Conservation (phyloP, 306 rosid species). For the Trifolium fragiferum region DNA sequence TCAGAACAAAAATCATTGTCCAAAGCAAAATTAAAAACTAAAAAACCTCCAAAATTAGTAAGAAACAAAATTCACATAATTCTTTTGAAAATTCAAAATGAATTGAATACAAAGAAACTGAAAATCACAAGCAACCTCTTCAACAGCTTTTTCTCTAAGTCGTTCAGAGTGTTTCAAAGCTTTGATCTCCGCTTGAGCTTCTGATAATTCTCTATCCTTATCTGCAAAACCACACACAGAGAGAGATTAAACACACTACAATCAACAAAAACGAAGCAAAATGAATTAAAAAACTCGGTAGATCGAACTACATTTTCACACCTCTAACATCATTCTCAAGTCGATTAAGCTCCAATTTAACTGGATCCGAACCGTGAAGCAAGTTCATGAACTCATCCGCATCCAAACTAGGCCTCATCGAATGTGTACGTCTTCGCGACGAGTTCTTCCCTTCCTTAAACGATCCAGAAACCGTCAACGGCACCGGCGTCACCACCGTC, state of each 20-base stretch:
- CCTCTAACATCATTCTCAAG: constrained; percentile 99
- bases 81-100: constrained; percentile 4
- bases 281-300: constrained; percentile 49
- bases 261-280: constrained; percentile 45
- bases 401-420: constrained; percentile 85
- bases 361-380: constrained; percentile 99
- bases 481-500: constrained; percentile 45
- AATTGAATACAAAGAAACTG: background rate
- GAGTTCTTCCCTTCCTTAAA: constrained; percentile 90
- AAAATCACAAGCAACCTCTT: constrained; percentile 68
- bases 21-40: constrained; percentile 1
- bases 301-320: constrained; percentile 87
- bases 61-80: constrained; percentile 11
- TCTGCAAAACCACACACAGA: constrained; percentile 56
- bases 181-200: constrained; percentile 97
- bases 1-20: constrained; percentile 32
- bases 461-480: constrained; percentile 80
- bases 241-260: constrained; percentile 1
- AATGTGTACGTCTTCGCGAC: constrained; percentile 69
- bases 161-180: constrained; percentile 89
- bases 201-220: constrained; percentile 92
- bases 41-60: constrained; percentile 32
- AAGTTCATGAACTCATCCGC: constrained; percentile 93
- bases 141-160: constrained; percentile 94
- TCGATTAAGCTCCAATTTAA: constrained; percentile 97